Evolutionary conservation across 1,139 yeast species (phyloP), one percentile per base, ranked within the genome.

Genomic region (Candida smagusa): DNA sequence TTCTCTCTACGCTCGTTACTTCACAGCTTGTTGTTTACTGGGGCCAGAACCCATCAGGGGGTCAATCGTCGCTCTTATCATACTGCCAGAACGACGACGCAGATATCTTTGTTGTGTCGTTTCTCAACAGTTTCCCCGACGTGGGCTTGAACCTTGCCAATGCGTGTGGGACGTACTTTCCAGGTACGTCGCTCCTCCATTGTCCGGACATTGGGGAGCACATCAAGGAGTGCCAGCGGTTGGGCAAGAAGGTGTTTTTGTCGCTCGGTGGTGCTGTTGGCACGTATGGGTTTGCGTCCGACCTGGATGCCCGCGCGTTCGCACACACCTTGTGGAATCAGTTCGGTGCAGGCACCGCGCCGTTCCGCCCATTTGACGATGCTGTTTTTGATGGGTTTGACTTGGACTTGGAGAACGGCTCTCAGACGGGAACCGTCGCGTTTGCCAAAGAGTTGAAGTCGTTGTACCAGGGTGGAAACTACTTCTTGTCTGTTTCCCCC

Each of bases 31-130:
- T 81, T 25, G 72, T 85, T 11, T 87, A 87, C 59, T 88, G 96
- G 96, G 96, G 96, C 29, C 96, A 88, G 63, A 77, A 79, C 51
- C 79, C 90, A n/a, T 84, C 79, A 22, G 86, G 86, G 9, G 55
- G 77, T 28, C 95, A 87, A 58, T 68, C 76, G 42, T 57, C 74
- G 11, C 68, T 88, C 37, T 68, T 81, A 4, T 62, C 70, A 38
- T 86, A 87, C 63, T 88, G 96, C 67, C 68, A 73, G 39, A 70
- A 77, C 29, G 75, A 74, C 42, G 72, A 78, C 34, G 84, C 81
- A 27, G 95, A 86, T 54, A 80, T 86, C 41, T 71, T 83, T 36
- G 53, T 88, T 9, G 54, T 88, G 29, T 76, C 96, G 2, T 88
- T 88, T 58, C 60, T 88, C 56, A 63, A 75, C 39, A 60, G 66